phyloP scores from a whole-genome alignment of 805 yeast species.

The Cyberlindnera subsufficiens region DNA sequence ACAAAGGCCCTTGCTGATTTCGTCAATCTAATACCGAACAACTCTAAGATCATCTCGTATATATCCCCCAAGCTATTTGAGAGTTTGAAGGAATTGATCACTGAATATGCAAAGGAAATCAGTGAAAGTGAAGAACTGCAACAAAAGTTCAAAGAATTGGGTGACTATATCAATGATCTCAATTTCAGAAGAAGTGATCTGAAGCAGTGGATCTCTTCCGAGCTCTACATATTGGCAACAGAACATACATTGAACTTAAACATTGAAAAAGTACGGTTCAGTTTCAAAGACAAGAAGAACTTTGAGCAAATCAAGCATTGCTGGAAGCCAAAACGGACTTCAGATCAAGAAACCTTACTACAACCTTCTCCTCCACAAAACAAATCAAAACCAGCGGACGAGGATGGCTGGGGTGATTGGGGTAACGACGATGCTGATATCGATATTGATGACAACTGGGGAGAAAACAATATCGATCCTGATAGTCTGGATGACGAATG shows the following conservation, averaged over 20 bases:
- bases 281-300: slow-evolving; percentile 2
- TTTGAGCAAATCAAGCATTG: neutral
- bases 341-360: too few relatives aligned
- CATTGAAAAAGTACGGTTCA: slow-evolving; percentile 13
- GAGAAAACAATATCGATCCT: neutral
- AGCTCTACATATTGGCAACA: slow-evolving; percentile 15
- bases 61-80: slow-evolving; percentile 18
- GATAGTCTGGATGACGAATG: neutral
- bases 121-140: slow-evolving; percentile 8
- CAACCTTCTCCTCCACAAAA: neutral
- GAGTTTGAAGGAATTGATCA: slow-evolving; percentile 16
- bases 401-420: slow-evolving; percentile 23
- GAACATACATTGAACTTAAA: slow-evolving; percentile 18
- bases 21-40: slow-evolving; percentile 14
- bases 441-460: neutral
- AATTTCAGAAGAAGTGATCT: slow-evolving; percentile 17
- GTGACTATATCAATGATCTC: slow-evolving; percentile 9
- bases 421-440: slow-evolving; percentile 15
- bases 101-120: slow-evolving; percentile 13
- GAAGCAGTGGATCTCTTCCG: slow-evolving; percentile 19
- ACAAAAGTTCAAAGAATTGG: slow-evolving; percentile 11
- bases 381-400: neutral
- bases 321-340: neutral
- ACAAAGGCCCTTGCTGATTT: slow-evolving; percentile 14
- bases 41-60: slow-evolving; percentile 13